Evolutionary conservation across 495 filamentous ascomycete genomes (phyloP).

Genomic region (Rhypophila decipiens): DNA sequence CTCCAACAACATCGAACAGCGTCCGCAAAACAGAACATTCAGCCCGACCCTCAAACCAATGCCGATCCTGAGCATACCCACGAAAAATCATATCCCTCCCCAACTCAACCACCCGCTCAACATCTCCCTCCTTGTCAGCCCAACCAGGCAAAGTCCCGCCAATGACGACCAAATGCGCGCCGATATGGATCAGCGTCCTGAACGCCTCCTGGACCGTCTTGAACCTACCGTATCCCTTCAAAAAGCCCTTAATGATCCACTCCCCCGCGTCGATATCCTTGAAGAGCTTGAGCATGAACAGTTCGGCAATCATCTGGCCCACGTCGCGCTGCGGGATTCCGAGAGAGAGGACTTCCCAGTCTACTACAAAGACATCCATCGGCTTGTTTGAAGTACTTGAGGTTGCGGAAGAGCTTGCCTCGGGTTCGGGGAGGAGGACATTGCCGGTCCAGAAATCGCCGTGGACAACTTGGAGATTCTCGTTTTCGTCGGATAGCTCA

Average conservation of each 20-base stretch:
- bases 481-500: conserved; percentile 1
- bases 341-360: conserved; percentile 10
- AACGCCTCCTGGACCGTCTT: background rate
- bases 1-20: background rate
- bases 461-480: conserved; percentile 3
- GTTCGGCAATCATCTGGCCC: conserved; percentile 10
- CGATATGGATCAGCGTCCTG: conserved; percentile 4
- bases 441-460: conserved; percentile 11
- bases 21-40: background rate
- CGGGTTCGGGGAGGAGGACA: conserved; percentile 1
- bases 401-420: too few species aligned
- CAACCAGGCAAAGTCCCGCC: background rate
- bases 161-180: background rate
- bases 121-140: background rate
- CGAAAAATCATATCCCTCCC: background rate
- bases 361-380: conserved; percentile 6
- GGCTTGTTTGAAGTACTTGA: too few species aligned
- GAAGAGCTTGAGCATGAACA: conserved; percentile 7
- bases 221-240: conserved; percentile 4
- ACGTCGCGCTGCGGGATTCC: conserved; percentile 4
- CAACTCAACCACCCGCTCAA: background rate
- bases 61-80: background rate
- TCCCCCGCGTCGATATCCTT: conserved; percentile 4
- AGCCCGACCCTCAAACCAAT: background rate
- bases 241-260: conserved; percentile 7